phyloP scores from a whole-genome alignment of 2,329 filamentous ascomycete species.

The Ascocoryne sarcoides region DNA sequence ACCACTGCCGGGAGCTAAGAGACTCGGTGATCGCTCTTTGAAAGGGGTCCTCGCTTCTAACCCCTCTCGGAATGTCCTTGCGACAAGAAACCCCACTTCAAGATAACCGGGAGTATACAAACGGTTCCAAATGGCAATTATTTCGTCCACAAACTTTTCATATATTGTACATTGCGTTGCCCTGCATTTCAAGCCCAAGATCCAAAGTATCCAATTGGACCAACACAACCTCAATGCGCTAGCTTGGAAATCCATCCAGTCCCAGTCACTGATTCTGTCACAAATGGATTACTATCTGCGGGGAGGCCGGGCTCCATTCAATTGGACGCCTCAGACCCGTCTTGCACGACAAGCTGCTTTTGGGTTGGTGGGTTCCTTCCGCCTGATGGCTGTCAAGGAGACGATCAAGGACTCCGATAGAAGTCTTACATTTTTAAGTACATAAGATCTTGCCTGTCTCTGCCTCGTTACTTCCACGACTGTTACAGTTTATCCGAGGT shows the following conservation, averaged over 20 bases:
- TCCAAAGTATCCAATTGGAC: too few relatives aligned
- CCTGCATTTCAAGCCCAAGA: conserved; percentile 1
- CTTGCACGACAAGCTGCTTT: conserved; percentile 11
- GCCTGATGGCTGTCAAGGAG: too few relatives aligned
- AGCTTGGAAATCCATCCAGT: too few relatives aligned
- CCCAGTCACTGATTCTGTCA: too few relatives aligned
- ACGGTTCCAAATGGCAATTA: not conserved
- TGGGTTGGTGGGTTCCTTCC: conserved; percentile 18
- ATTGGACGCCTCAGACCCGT: conserved; percentile 15
- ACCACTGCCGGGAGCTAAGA: too few relatives aligned
- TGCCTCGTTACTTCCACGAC: too few relatives aligned
- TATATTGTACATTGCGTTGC: not conserved
- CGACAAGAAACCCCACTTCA: not conserved
- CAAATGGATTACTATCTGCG: conserved; percentile 15
- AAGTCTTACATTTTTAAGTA: too few relatives aligned
- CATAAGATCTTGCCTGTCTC: too few relatives aligned
- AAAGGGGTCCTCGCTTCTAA: not conserved
- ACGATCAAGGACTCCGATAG: too few relatives aligned
- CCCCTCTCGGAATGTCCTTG: not conserved
- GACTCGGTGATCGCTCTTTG: not conserved
- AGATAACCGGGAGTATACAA: not conserved
- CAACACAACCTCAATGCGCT: too few relatives aligned
- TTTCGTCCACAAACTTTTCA: not conserved
- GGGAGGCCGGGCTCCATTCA: conserved; percentile 9
- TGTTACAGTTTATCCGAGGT: too few relatives aligned